Conservation (phyloP, 2,329 filamentous ascomycete genomes). For the Aspergillus luchuensis region DNA sequence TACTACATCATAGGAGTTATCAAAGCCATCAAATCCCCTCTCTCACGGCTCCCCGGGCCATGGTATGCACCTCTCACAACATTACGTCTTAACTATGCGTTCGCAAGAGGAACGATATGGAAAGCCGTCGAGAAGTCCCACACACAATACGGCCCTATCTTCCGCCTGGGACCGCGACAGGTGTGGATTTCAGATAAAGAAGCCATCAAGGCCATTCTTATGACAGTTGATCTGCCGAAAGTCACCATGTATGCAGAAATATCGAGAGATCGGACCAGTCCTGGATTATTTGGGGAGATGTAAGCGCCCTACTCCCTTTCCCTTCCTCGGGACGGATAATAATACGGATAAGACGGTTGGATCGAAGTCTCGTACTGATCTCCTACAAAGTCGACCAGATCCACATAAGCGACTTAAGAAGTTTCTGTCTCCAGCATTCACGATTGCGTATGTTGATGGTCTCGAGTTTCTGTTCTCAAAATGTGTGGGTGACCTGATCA, state of each 20-base stretch:
- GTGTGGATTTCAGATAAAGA: constrained; percentile 8
- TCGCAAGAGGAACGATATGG: constrained; percentile 6
- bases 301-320: background rate
- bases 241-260: constrained; percentile 9
- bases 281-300: constrained; percentile 9
- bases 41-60: background rate
- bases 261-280: background rate
- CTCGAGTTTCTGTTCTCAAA: background rate
- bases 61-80: constrained; percentile 9
- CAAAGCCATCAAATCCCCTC: too few relatives aligned
- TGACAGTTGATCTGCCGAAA: constrained; percentile 3
- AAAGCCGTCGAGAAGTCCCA: constrained; percentile 1
- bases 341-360: too few relatives aligned
- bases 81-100: background rate
- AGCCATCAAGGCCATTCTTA: background rate
- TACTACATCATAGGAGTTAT: too few relatives aligned
- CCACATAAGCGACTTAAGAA: background rate
- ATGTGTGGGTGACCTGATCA: background rate
- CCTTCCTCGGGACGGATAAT: too few relatives aligned
- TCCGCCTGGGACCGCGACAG: constrained; percentile 2
- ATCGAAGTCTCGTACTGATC: background rate
- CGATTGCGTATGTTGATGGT: background rate
- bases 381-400: background rate
- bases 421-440: constrained; percentile 3
- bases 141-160: background rate